Conservation (phyloP, 371 early-diverging fungal species). For the Apophysomyces elegans region DNA sequence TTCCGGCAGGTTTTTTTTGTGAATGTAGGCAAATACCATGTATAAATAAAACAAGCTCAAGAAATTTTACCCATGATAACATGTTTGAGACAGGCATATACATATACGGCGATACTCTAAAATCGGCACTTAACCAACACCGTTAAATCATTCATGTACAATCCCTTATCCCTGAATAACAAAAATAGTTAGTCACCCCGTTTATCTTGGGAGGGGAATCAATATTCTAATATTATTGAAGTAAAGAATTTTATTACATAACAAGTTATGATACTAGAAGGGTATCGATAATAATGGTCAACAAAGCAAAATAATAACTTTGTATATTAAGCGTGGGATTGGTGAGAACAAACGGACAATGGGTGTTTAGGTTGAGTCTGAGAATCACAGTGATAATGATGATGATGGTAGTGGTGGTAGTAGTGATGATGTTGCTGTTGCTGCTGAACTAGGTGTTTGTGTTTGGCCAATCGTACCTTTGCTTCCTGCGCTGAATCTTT, state of each 20-base stretch:
- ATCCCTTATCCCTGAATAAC: no score
- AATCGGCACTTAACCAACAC: no score
- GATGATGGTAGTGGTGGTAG: conserved; percentile 2
- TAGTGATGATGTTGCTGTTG: not conserved
- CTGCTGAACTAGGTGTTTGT: not conserved
- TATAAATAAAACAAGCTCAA: no score
- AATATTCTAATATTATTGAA: no score
- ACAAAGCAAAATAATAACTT: no score
- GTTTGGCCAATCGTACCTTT: not conserved
- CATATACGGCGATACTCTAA: no score
- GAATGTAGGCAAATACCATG: not conserved
- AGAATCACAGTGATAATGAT: conserved; percentile 3
- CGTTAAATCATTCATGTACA: no score
- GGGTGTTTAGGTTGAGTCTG: not conserved
- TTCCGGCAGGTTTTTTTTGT: not conserved
- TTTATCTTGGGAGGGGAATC: no score
- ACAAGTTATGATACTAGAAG: no score
- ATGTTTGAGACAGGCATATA: not conserved
- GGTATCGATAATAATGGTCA: no score
- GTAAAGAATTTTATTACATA: no score
- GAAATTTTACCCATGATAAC: not conserved
- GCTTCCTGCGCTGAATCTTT: conserved; percentile 7
- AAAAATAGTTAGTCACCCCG: no score
- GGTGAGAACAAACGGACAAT: not conserved
- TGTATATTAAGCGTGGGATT: not conserved